Evolutionary conservation across 1,139 yeast species (phyloP), one percentile per base, ranked within the genome.

Genomic region (Blastobotrys ciferrii): DNA sequence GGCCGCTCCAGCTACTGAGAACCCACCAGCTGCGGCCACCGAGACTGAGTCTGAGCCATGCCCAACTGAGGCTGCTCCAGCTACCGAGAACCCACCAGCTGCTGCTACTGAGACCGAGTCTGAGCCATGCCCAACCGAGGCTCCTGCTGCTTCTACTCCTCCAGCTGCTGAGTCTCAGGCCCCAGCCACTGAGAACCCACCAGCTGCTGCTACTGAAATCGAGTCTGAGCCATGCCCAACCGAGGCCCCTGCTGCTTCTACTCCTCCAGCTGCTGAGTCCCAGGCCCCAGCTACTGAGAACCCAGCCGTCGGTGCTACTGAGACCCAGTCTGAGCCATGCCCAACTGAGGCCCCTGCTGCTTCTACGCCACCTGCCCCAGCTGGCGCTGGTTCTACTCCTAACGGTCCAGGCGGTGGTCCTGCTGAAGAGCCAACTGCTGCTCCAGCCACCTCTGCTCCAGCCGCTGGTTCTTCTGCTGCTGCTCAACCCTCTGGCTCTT

Each of bases 351-450:
- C n/a, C n/a, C n/a, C n/a, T n/a, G n/a, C n/a, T n/a, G 5, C 35
- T 32, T 6, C 35, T 32, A 15, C 35, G 12, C 35, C 35, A 32
- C 6, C n/a, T 32, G 35, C 13, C 13, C 13, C 35, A 5, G n/a
- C 35, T 15, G 15, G 15, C 12, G 35, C 6, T 6, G 35, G 35
- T 12, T 32, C 35, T 32, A 15, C 35, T 32, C 15, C 35, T 12
- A n/a, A n/a, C n/a, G n/a, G n/a, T n/a, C n/a, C n/a, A n/a, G n/a
- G n/a, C n/a, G n/a, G n/a, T n/a, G n/a, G n/a, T n/a, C n/a, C n/a
- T n/a, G n/a, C n/a, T n/a, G n/a, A n/a, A n/a, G n/a, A n/a, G n/a
- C 35, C 35, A 32, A 7, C 35, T 32, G 35, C 35, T 32, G 35
- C 35, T 32, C 35, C 35, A 32, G 35, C 35, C 13, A 15, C 15